These are phyloP conservation scores for Lophiotrema nucula DNA, from an alignment of 495 filamentous ascomycete species.

Conservation along the genomic window DNA sequence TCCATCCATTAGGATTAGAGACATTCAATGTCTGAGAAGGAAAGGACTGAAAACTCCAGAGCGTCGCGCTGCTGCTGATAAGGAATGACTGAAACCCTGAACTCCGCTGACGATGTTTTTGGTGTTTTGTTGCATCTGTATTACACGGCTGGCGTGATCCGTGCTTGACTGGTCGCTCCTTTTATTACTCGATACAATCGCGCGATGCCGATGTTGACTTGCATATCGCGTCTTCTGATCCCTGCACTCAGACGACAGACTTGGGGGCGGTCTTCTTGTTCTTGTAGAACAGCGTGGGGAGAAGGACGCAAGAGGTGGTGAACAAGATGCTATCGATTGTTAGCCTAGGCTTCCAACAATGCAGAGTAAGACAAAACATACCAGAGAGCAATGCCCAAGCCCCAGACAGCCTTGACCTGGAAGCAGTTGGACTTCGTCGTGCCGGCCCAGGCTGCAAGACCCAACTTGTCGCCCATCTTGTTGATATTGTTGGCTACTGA, in stretches of 20 bases:
- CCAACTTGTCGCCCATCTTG: constrained; percentile 43
- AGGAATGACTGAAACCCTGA: neutral
- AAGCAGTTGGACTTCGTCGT: constrained; percentile 70
- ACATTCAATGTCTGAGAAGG: constrained; percentile 33
- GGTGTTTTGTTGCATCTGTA: constrained; percentile 1
- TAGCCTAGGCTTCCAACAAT: neutral
- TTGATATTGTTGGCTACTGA: constrained; percentile 45
- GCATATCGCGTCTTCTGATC: neutral
- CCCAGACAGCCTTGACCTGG: constrained; percentile 89
- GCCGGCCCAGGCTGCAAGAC: constrained; percentile 61
- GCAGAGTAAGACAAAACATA: constrained; percentile 40
- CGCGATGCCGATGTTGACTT: neutral
- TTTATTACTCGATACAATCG: neutral
- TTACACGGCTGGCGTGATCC: constrained; percentile 13
- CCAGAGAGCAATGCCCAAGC: constrained; percentile 78
- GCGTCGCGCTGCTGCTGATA: neutral
- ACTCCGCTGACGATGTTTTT: constrained; percentile 4
- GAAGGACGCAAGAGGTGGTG: constrained; percentile 38
- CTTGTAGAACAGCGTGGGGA: constrained; percentile 44
- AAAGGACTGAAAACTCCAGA: neutral
- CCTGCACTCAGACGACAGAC: constrained; percentile 21
- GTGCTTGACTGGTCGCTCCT: constrained; percentile 24
- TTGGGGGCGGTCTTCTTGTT: constrained; percentile 40
- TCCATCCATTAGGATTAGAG: constrained; percentile 33
- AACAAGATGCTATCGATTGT: constrained; percentile 39